These are phyloP conservation scores for Aristolochia fimbriata DNA, from an alignment of 164 flowering plant species.

Conservation along the genomic window DNA sequence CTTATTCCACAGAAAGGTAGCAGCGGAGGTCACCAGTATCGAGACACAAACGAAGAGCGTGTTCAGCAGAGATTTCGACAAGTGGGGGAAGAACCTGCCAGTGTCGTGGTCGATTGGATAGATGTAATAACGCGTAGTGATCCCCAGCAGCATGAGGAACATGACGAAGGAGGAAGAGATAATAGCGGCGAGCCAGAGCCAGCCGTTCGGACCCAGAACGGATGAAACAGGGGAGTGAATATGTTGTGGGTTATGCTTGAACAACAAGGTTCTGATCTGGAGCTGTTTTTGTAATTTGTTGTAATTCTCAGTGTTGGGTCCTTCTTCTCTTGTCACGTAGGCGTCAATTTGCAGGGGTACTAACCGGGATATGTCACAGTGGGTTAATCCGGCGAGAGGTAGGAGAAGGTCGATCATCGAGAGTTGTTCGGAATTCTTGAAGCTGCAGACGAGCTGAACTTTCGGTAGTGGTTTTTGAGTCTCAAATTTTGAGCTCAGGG, in stretches of 20 bases:
- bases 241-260: too few species aligned
- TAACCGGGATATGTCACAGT: slow-evolving; percentile 26
- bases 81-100: slow-evolving; percentile 18
- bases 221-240: slow-evolving; percentile 53
- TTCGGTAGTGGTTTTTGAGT: too few species aligned
- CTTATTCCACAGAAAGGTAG: slow-evolving; percentile 55
- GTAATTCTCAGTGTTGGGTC: slow-evolving; percentile 8
- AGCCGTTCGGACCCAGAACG: slow-evolving; percentile 53
- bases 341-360: slow-evolving; percentile 60
- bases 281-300: too few species aligned
- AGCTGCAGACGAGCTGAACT: slow-evolving; percentile 37
- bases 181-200: slow-evolving; percentile 65
- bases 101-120: slow-evolving; percentile 58
- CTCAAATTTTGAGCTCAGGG: slow-evolving; percentile 11
- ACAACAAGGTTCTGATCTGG: too few species aligned
- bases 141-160: slow-evolving; percentile 45
- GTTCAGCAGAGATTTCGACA: slow-evolving; percentile 25
- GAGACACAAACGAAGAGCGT: slow-evolving; percentile 35
- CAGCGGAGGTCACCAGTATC: slow-evolving; percentile 37
- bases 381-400: slow-evolving; percentile 29
- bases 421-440: slow-evolving; percentile 50
- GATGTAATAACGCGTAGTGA: slow-evolving; percentile 46
- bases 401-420: slow-evolving; percentile 66
- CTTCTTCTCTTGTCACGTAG: slow-evolving; percentile 58
- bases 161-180: slow-evolving; percentile 60